phyloP scores from a whole-genome alignment of 2,329 filamentous ascomycete species.

The Talaromyces sp. region DNA sequence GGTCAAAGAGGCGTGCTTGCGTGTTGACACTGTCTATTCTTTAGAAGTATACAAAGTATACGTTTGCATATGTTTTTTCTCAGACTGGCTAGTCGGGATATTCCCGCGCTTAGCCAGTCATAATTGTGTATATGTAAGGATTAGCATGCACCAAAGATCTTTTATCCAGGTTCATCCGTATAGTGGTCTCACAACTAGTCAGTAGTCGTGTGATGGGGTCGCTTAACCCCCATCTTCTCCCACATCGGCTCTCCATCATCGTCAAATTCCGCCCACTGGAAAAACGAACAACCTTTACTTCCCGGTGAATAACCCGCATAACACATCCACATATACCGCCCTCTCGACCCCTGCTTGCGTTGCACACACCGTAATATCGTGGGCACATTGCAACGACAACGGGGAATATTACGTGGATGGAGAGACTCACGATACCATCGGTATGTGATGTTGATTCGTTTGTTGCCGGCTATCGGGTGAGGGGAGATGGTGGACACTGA shows the following conservation, averaged over 20 bases:
- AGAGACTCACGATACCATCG: conserved; percentile 75
- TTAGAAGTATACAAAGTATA: not conserved
- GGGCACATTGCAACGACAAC: conserved; percentile 70
- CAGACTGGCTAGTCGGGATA: not conserved
- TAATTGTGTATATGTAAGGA: not conserved
- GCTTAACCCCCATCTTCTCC: conserved; percentile 28
- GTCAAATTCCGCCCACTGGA: conserved; percentile 83
- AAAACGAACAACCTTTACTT: conserved; percentile 66
- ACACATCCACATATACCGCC: conserved; percentile 93
- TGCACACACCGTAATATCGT: conserved; percentile 73
- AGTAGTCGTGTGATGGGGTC: not conserved
- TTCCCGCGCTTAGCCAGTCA: not conserved
- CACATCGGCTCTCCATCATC: conserved; percentile 78
- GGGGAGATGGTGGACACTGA: conserved; percentile 74
- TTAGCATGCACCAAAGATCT: not conserved
- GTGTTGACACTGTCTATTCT: not conserved
- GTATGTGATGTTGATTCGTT: conserved; percentile 91
- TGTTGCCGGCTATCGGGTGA: conserved; percentile 75
- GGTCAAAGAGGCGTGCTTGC: not conserved
- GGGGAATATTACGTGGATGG: conserved; percentile 73
- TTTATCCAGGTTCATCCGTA: not conserved
- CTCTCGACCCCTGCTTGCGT: conserved; percentile 69
- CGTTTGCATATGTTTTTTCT: not conserved
- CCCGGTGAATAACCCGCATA: conserved; percentile 56
- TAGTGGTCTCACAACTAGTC: not conserved